Evolutionary conservation across 305 asterid genomes (phyloP).

Genomic region (Fraxinus floribunda): DNA sequence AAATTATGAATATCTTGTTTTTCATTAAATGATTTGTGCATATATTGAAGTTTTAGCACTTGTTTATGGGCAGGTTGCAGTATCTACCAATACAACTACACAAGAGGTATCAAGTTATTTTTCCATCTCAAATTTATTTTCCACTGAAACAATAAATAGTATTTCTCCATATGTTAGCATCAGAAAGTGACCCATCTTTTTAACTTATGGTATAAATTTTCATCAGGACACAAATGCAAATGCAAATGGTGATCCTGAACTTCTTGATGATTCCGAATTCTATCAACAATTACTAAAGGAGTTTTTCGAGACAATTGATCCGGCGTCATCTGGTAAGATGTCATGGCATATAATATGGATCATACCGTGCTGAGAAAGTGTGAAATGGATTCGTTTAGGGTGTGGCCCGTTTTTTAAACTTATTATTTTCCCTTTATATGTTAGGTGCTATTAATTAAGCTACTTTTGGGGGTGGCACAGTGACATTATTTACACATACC

Average conservation of each 20-base stretch:
- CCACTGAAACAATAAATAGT: background rate
- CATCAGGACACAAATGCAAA: constrained; percentile 37
- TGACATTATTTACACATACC: background rate
- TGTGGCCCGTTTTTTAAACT: background rate
- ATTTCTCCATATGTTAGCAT: background rate
- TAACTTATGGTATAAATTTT: constrained; percentile 2
- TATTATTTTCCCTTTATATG: background rate
- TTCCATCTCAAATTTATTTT: background rate
- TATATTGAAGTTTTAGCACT: constrained; percentile 11
- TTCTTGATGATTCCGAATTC: constrained; percentile 80
- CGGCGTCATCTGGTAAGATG: constrained; percentile 74
- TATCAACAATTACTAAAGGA: constrained; percentile 86
- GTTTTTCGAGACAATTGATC: constrained; percentile 85
- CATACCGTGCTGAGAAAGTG: background rate
- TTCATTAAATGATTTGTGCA: background rate
- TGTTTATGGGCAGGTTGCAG: constrained; percentile 51
- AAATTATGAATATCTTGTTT: background rate
- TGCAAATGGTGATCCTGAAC: constrained; percentile 75
- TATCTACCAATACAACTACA: constrained; percentile 32
- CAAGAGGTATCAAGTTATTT: constrained; percentile 50
- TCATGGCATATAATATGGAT: background rate
- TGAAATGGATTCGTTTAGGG: background rate
- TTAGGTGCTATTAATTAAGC: background rate
- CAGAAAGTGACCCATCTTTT: constrained; percentile 1
- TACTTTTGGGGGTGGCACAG: background rate